These are phyloP conservation scores for Blastocystis sp. DNA, from an alignment of 352 stramenopile species.

Conservation along the genomic window DNA sequence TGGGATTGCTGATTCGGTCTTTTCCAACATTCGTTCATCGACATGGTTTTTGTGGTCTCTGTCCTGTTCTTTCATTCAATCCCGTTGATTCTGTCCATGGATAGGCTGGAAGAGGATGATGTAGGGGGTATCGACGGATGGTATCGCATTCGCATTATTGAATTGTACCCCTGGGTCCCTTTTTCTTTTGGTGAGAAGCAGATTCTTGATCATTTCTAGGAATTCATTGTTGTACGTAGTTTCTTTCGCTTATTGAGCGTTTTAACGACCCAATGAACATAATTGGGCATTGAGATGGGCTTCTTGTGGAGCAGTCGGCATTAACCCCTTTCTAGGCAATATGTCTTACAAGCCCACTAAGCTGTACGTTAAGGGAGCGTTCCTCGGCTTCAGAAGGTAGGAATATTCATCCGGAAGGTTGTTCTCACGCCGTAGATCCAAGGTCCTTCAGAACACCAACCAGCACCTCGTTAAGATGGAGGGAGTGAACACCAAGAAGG, in stretches of 20 bases:
- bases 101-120: background rate
- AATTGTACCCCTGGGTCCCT: constrained; percentile 31
- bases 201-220: constrained; percentile 66
- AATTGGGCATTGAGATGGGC: background rate
- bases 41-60: background rate
- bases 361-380: constrained; percentile 96
- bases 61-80: background rate
- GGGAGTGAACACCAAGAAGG: constrained; percentile 93
- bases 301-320: background rate
- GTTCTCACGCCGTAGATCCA: constrained; percentile 31
- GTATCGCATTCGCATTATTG: background rate
- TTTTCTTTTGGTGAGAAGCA: constrained; percentile 40
- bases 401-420: constrained; percentile 28
- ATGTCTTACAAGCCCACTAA: constrained; percentile 80
- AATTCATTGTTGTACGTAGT: constrained; percentile 29
- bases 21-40: background rate
- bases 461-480: constrained; percentile 98
- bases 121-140: background rate
- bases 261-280: background rate
- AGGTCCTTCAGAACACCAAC: constrained; percentile 92
- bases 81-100: background rate
- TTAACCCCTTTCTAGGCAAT: constrained; percentile 32
- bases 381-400: constrained; percentile 94
- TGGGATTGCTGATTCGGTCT: background rate
- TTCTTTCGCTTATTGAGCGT: background rate